A percentile compares a stretch with the other conserved stretches of the same genome.
These are phyloP conservation scores for Neolentinus lepideus DNA, from an alignment of 1,284 basidiomycete species.

Conservation along the genomic window DNA sequence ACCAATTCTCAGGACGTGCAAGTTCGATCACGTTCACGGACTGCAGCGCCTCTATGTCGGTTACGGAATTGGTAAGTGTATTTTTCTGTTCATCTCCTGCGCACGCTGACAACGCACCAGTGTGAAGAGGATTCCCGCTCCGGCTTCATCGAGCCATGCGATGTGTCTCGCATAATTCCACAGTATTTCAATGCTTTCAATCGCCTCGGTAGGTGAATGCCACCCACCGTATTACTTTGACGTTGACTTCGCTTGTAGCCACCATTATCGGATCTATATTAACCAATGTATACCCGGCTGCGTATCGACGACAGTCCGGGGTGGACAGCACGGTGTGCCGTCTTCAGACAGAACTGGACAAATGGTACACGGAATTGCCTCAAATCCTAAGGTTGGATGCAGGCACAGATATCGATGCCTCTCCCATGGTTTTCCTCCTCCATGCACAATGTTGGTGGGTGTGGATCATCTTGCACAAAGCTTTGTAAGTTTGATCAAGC, in stretches of 20 bases:
- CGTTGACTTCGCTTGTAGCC: constrained; percentile 30
- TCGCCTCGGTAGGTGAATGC: constrained; percentile 44
- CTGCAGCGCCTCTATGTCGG: no score
- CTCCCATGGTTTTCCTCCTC: constrained; percentile 37
- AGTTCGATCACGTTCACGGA: no score
- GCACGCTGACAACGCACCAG: no score
- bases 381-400: constrained; percentile 56
- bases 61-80: no score
- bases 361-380: constrained; percentile 73
- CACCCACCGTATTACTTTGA: neutral
- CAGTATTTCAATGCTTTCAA: neutral
- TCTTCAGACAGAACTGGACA: constrained; percentile 67
- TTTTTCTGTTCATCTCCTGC: no score
- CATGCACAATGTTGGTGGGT: constrained; percentile 81
- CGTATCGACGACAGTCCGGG: neutral
- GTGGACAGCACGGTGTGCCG: constrained; percentile 25
- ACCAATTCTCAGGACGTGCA: constrained; percentile 50
- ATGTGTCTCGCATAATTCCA: neutral
- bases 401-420: constrained; percentile 28
- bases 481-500: constrained; percentile 75
- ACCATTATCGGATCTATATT: constrained; percentile 63
- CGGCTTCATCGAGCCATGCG: no score
- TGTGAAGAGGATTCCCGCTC: no score
- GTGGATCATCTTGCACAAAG: constrained; percentile 71
- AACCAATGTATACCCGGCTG: constrained; percentile 54